Percentiles rank a stretch among this genome's conserved stretches.
Evolutionary conservation across 2,329 filamentous ascomycete genomes (phyloP).

Genomic region (Arthroderma sp.): DNA sequence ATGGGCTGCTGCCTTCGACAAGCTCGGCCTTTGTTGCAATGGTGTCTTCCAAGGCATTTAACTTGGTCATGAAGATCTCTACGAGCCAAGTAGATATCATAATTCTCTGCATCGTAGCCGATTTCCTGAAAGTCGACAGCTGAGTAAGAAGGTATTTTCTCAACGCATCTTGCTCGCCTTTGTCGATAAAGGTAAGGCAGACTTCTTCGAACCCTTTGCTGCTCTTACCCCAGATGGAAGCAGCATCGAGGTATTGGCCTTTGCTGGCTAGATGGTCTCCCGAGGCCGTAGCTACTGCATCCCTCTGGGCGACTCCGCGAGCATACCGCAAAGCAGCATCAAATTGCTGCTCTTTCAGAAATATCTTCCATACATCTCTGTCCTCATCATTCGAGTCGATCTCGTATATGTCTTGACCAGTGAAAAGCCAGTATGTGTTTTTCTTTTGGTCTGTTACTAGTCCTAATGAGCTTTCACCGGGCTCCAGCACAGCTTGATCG

Average conservation of each 20-base stretch:
- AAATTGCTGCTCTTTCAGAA: slow-evolving; percentile 76
- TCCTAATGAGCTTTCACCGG: slow-evolving; percentile 66
- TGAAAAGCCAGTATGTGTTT: slow-evolving; percentile 96
- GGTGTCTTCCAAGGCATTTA: slow-evolving; percentile 87
- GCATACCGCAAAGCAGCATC: slow-evolving; percentile 79
- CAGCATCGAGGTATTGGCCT: slow-evolving; percentile 73
- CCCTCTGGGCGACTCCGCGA: slow-evolving; percentile 65
- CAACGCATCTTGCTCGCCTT: slow-evolving; percentile 76
- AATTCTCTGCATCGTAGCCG: slow-evolving; percentile 76
- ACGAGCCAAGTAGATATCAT: slow-evolving; percentile 95
- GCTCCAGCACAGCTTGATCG: slow-evolving; percentile 72
- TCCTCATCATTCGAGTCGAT: slow-evolving; percentile 83
- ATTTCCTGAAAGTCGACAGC: slow-evolving; percentile 66
- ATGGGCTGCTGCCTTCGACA: slow-evolving; percentile 55
- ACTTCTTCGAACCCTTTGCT: slow-evolving; percentile 97
- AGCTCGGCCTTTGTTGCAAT: slow-evolving; percentile 81
- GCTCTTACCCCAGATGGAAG: slow-evolving; percentile 81
- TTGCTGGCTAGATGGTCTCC: slow-evolving; percentile 77
- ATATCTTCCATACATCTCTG: slow-evolving; percentile 86
- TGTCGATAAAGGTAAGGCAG: slow-evolving; percentile 78
- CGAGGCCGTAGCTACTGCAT: slow-evolving; percentile 80
- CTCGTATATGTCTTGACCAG: slow-evolving; percentile 80
- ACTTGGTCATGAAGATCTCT: slow-evolving; percentile 92
- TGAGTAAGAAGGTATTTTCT: slow-evolving; percentile 82
- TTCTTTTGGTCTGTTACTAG: slow-evolving; percentile 83